These are phyloP conservation scores for Selenicereus undatus DNA, from an alignment of 148 eudicot species.

Conservation along the genomic window DNA sequence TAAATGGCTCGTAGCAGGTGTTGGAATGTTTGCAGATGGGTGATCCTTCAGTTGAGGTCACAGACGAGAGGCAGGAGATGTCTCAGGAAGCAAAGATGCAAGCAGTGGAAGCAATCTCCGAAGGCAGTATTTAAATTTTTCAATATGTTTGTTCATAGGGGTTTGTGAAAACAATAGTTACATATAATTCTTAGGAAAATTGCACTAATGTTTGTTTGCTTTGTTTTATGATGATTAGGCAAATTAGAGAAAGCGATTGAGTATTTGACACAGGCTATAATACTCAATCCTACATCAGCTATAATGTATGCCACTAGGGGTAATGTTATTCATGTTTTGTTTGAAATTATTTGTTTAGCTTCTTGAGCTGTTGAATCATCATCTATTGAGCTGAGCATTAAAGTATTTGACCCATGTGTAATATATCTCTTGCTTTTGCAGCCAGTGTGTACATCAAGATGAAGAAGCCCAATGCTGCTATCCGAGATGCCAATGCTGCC, in stretches of 20 bases:
- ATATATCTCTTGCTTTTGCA: constrained; percentile 23
- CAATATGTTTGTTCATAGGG: constrained; percentile 5
- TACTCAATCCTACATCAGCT: constrained; percentile 82
- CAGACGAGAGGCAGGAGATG: constrained; percentile 74
- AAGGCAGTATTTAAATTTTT: constrained; percentile 35
- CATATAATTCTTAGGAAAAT: neutral
- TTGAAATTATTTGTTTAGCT: neutral
- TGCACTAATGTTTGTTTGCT: neutral
- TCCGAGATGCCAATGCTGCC: constrained; percentile 88
- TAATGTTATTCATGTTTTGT: constrained; percentile 21
- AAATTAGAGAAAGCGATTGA: constrained; percentile 72
- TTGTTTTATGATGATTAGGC: constrained; percentile 34
- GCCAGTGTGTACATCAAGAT: constrained; percentile 80
- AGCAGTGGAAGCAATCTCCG: constrained; percentile 69
- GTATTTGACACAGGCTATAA: constrained; percentile 73
- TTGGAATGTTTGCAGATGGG: constrained; percentile 56
- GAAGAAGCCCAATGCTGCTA: constrained; percentile 97
- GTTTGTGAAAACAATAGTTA: neutral
- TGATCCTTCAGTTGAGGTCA: constrained; percentile 74
- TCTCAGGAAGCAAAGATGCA: constrained; percentile 68
- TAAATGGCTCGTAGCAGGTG: neutral
- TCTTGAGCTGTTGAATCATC: neutral
- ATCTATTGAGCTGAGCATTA: neutral
- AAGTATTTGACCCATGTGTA: neutral
- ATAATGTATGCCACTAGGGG: constrained; percentile 91